A percentile compares a stretch with the other conserved stretches of the same genome.
These are phyloP conservation scores for Tripidium arundinaceum DNA, from an alignment of 202 grass and related monocot genomes.

Conservation along the genomic window DNA sequence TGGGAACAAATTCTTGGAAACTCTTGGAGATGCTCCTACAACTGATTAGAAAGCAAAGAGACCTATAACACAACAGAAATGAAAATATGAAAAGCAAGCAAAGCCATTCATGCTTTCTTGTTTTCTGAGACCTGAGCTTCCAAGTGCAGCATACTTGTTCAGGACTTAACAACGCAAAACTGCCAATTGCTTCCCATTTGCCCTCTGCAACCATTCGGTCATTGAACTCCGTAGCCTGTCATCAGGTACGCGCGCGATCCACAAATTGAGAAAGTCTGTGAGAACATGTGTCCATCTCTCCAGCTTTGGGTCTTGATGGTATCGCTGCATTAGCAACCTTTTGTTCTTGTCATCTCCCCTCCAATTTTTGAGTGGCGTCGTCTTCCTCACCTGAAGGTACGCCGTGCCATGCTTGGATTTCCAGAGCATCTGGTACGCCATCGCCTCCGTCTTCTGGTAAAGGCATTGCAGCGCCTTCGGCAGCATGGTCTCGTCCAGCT, in stretches of 20 bases:
- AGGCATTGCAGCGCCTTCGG: constrained; percentile 13
- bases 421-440: constrained; percentile 1
- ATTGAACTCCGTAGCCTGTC: background rate
- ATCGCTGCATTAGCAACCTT: background rate
- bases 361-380: background rate
- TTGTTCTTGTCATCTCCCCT: background rate
- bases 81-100: no score
- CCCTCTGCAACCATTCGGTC: background rate
- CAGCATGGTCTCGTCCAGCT: constrained; percentile 16
- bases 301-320: background rate
- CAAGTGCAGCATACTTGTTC: background rate
- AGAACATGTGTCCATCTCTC: background rate
- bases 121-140: background rate
- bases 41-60: background rate
- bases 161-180: background rate
- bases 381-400: constrained; percentile 17
- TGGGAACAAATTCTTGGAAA: no score
- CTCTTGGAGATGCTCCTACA: no score
- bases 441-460: background rate
- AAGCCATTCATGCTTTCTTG: background rate
- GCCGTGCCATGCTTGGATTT: background rate
- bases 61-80: background rate
- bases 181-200: background rate
- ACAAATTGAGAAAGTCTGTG: constrained; percentile 5
- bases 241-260: background rate